phyloP scores from a whole-genome alignment of 1,139 yeast genomes.

The Scheffersomyces titani region DNA sequence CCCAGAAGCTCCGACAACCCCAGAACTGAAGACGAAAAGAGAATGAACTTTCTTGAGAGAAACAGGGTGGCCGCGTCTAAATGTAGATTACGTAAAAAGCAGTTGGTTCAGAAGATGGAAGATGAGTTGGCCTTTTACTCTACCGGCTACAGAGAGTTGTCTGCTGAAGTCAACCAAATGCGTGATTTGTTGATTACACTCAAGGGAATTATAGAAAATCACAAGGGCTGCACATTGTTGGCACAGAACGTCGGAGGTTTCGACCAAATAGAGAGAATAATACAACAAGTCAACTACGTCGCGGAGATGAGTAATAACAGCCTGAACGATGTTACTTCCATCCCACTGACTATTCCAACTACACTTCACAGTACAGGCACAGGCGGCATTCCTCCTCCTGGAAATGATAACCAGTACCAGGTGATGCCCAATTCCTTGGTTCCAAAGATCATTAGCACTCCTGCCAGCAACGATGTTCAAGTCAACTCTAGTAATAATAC shows the following conservation, averaged over 20 bases:
- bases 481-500: slow-evolving; percentile 1
- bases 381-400: neutral
- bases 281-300: slow-evolving; percentile 34
- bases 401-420: neutral
- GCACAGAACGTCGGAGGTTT: slow-evolving; percentile 40
- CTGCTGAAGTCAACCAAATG: slow-evolving; percentile 56
- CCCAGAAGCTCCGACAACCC: slow-evolving; percentile 5
- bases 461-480: neutral
- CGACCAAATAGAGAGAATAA: slow-evolving; percentile 32
- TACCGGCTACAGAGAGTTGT: slow-evolving; percentile 68
- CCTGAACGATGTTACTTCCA: slow-evolving; percentile 20
- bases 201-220: slow-evolving; percentile 38
- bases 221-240: slow-evolving; percentile 41
- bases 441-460: neutral
- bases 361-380: slow-evolving; percentile 19
- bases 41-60: slow-evolving; percentile 82
- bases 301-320: slow-evolving; percentile 22
- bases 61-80: slow-evolving; percentile 94
- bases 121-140: slow-evolving; percentile 70
- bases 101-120: slow-evolving; percentile 81
- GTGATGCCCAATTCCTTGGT: neutral
- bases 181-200: slow-evolving; percentile 60
- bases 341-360: slow-evolving; percentile 37
- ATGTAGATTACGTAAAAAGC: slow-evolving; percentile 93
- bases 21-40: slow-evolving; percentile 62